phyloP scores from a whole-genome alignment of 208 protist genomes.

The Strigomonas galati region DNA sequence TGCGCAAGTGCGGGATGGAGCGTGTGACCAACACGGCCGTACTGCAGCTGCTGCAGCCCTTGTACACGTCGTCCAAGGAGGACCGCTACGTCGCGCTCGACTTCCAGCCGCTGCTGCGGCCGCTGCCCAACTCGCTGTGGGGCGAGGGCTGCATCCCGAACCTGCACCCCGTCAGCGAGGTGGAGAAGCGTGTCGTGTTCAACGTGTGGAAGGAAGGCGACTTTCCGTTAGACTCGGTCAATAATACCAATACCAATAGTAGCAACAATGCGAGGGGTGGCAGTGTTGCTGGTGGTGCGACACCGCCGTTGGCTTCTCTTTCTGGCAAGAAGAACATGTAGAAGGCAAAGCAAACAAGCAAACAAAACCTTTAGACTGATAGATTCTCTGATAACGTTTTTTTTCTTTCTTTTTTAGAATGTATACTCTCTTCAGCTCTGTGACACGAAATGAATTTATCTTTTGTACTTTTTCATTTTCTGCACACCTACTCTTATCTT shows the following conservation, averaged over 20 bases:
- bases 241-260: no score
- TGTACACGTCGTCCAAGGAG: slow-evolving; percentile 28
- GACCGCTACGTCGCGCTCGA: slow-evolving; percentile 43
- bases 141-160: slow-evolving; percentile 50
- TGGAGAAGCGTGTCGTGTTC: slow-evolving; percentile 32
- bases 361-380: neutral
- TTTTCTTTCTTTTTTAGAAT: slow-evolving; percentile 5
- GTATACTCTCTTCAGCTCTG: neutral
- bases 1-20: slow-evolving; percentile 52
- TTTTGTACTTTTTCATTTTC: slow-evolving; percentile 16
- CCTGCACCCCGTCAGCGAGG: slow-evolving; percentile 51
- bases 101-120: slow-evolving; percentile 64
- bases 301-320: no score
- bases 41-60: slow-evolving; percentile 78
- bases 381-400: neutral
- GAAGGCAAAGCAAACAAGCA: neutral
- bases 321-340: no score
- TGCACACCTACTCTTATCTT: neutral
- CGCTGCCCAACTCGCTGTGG: slow-evolving; percentile 75
- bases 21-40: slow-evolving; percentile 42
- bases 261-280: no score
- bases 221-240: slow-evolving; percentile 38
- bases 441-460: neutral
- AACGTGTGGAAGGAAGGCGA: slow-evolving; percentile 69
- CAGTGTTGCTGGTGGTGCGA: no score